phyloP scores from a whole-genome alignment of 148 eudicot genomes.

The Amaranthus cruentus region DNA sequence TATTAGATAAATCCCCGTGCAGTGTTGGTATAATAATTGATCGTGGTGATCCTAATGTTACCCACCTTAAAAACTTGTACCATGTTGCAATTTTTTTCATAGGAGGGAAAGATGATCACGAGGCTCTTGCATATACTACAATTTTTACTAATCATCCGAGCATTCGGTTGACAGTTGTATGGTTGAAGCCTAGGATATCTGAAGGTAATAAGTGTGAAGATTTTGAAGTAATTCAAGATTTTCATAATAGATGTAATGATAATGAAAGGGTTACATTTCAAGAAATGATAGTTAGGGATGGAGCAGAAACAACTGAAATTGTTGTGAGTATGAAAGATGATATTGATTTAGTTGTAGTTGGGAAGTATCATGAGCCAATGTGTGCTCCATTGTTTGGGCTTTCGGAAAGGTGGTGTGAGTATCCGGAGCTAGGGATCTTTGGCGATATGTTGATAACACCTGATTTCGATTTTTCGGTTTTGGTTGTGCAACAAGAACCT shows the following conservation, averaged over 20 bases:
- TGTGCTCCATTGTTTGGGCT: constrained; percentile 12
- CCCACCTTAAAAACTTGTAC: constrained; percentile 4
- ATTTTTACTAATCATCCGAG: constrained; percentile 26
- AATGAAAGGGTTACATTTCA: not conserved
- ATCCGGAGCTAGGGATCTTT: constrained; percentile 18
- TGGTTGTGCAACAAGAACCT: constrained; percentile 22
- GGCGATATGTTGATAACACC: constrained; percentile 5
- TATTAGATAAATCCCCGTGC: too few relatives aligned
- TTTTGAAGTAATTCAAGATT: not conserved
- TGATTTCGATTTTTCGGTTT: constrained; percentile 11
- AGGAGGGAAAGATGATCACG: constrained; percentile 38
- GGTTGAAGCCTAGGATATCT: constrained; percentile 6
- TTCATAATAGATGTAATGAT: not conserved
- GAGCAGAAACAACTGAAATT: constrained; percentile 4
- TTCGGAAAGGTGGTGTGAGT: constrained; percentile 5
- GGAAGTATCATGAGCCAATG: constrained; percentile 12
- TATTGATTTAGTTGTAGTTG: constrained; percentile 13
- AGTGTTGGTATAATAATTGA: constrained; percentile 23
- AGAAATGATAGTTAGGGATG: constrained; percentile 15
- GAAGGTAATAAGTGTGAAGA: not conserved
- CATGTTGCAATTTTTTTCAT: constrained; percentile 23
- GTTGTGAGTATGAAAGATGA: constrained; percentile 2
- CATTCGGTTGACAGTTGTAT: constrained; percentile 14
- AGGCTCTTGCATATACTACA: constrained; percentile 29
- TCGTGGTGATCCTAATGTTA: constrained; percentile 20